Conservation (phyloP, 2,329 filamentous ascomycete species). For the Chaetoscypha palmicola region DNA sequence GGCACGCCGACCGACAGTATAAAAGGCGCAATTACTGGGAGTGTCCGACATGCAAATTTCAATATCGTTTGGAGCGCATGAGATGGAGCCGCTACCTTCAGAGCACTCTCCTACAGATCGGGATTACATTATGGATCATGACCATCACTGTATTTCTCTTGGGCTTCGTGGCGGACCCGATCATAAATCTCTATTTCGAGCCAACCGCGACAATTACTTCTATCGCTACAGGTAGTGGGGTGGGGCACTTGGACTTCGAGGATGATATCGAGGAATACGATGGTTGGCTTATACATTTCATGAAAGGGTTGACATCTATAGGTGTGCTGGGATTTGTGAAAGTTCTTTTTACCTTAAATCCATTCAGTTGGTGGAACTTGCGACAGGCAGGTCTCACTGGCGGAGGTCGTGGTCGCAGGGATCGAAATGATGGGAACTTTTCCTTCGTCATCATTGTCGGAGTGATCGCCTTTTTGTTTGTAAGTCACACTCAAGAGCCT, state of each 20-base stretch:
- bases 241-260: slow-evolving; percentile 36
- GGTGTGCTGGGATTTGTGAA: slow-evolving; percentile 83
- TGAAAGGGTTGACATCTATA: slow-evolving; percentile 84
- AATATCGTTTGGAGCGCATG: slow-evolving; percentile 72
- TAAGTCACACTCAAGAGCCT: slow-evolving; percentile 40
- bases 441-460: slow-evolving; percentile 76
- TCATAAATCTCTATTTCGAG: slow-evolving; percentile 82
- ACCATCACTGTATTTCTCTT: slow-evolving; percentile 68
- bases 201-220: slow-evolving; percentile 56
- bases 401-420: slow-evolving; percentile 58
- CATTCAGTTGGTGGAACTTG: slow-evolving; percentile 72
- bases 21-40: slow-evolving; percentile 68
- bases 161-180: slow-evolving; percentile 87
- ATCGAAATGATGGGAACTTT: slow-evolving; percentile 70
- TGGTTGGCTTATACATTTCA: slow-evolving; percentile 75
- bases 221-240: slow-evolving; percentile 33
- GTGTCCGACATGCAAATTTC: slow-evolving; percentile 81
- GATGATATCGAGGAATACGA: slow-evolving; percentile 42
- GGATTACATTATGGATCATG: slow-evolving; percentile 66
- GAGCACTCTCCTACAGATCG: slow-evolving; percentile 59
- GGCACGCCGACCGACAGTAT: slow-evolving; percentile 61
- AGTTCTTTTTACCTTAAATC: slow-evolving; percentile 64
- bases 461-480: slow-evolving; percentile 68
- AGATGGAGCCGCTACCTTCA: slow-evolving; percentile 65
- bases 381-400: slow-evolving; percentile 51